Percentiles rank a stretch among this genome's conserved stretches.
Evolutionary conservation across 176 grass and related monocot genomes (phyloP).

Genomic region (Dactylis glomerata): DNA sequence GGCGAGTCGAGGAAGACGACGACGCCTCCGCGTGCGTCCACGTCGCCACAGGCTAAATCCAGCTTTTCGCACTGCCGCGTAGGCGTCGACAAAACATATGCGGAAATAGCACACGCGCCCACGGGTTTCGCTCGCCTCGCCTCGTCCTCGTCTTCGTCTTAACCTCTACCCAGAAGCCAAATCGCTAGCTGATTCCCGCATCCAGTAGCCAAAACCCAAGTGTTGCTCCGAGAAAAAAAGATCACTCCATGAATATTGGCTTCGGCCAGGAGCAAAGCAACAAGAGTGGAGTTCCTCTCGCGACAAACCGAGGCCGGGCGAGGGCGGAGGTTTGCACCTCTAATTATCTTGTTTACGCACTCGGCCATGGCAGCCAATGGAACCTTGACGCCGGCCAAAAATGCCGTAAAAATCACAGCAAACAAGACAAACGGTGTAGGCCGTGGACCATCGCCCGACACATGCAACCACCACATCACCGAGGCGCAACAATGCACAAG

Average conservation of each 20-base stretch:
- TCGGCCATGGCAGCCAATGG: slow-evolving; percentile 16
- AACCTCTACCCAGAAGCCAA: neutral
- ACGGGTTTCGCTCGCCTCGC: neutral
- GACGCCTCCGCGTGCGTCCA: slow-evolving; percentile 12
- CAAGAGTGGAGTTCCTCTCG: slow-evolving; percentile 14
- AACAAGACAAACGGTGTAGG: neutral
- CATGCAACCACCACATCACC: slow-evolving; percentile 28
- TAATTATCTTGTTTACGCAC: slow-evolving; percentile 13
- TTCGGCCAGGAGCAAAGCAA: slow-evolving; percentile 44
- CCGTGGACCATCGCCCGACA: slow-evolving; percentile 18
- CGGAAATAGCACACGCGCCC: slow-evolving; percentile 1
- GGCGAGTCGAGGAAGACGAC: neutral
- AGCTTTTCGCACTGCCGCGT: slow-evolving; percentile 27
- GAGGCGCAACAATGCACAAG: slow-evolving; percentile 31
- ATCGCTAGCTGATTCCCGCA: neutral
- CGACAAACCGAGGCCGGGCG: slow-evolving; percentile 14
- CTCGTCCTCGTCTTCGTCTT: neutral
- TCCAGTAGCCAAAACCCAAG: neutral
- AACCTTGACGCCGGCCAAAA: slow-evolving; percentile 24
- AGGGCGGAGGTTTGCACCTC: neutral
- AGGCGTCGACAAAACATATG: slow-evolving; percentile 34
- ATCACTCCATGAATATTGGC: neutral
- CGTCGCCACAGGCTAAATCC: neutral
- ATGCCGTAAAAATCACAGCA: slow-evolving; percentile 3
- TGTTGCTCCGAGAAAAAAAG: neutral